Evolutionary conservation across 2,329 filamentous ascomycete species (phyloP).

Genomic region (Fonsecaea nubica): DNA sequence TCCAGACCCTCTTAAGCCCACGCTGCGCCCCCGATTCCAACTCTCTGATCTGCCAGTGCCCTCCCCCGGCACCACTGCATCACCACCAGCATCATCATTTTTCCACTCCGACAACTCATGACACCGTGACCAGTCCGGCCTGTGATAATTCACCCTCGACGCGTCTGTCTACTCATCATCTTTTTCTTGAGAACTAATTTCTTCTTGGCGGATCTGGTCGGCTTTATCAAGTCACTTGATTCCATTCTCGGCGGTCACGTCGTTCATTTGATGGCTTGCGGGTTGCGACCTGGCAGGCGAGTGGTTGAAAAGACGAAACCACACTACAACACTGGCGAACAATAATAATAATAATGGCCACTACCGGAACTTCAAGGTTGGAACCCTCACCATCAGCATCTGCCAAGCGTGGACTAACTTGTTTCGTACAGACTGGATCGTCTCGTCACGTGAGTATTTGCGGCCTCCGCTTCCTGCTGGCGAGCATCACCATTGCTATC

Average conservation of each 20-base stretch:
- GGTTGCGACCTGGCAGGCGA: slow-evolving; percentile 12
- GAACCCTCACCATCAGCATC: slow-evolving; percentile 14
- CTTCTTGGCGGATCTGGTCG: background rate
- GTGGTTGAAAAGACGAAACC: slow-evolving; percentile 20
- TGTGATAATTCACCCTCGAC: background rate
- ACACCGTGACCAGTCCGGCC: background rate
- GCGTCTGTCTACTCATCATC: background rate
- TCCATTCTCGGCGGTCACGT: background rate
- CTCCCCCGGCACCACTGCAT: slow-evolving; percentile 6
- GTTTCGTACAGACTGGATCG: slow-evolving; percentile 72
- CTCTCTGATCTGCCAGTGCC: slow-evolving; percentile 21
- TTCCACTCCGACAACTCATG: slow-evolving; percentile 1
- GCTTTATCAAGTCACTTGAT: slow-evolving; percentile 1
- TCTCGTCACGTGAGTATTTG: slow-evolving; percentile 77
- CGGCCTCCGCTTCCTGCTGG: background rate
- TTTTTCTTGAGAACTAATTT: background rate
- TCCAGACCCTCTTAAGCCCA: slow-evolving; percentile 36
- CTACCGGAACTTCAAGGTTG: slow-evolving; percentile 37
- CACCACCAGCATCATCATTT: background rate
- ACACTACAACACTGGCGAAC: background rate
- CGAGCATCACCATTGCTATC: background rate
- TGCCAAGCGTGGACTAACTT: slow-evolving; percentile 31
- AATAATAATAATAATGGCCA: slow-evolving; percentile 30
- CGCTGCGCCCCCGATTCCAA: slow-evolving; percentile 35
- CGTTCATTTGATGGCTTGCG: slow-evolving; percentile 31